Evolutionary conservation across 345 rosid species (phyloP).

Genomic region (Arabis hirsuta): DNA sequence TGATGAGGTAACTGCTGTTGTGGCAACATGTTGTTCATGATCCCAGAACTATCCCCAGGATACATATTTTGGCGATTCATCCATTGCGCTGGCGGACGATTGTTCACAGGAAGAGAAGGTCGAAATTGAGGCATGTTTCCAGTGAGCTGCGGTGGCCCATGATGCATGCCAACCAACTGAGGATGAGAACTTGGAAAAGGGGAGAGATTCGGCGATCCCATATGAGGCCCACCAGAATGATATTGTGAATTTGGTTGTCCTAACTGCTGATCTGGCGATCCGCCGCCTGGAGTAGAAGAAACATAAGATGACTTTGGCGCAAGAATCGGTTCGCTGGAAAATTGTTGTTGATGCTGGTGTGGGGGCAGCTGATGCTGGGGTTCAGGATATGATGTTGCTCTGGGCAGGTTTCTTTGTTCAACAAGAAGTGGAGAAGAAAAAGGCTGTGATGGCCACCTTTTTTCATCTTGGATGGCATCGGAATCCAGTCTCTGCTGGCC

Average conservation of each 20-base stretch:
- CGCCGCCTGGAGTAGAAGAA: slow-evolving; percentile 62
- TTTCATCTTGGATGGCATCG: no score
- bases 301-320: slow-evolving; percentile 63
- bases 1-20: slow-evolving; percentile 65
- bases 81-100: slow-evolving; percentile 63
- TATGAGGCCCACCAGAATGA: slow-evolving; percentile 63
- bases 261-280: slow-evolving; percentile 60
- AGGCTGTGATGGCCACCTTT: no score
- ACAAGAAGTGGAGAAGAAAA: no score
- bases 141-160: slow-evolving; percentile 58
- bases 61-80: slow-evolving; percentile 59
- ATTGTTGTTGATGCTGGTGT: no score
- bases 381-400: no score
- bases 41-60: slow-evolving; percentile 66
- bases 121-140: slow-evolving; percentile 60
- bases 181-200: no score
- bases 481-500: no score
- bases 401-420: no score
- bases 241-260: slow-evolving; percentile 56
- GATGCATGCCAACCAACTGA: slow-evolving; percentile 66
- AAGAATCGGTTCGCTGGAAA: slow-evolving; percentile 74
- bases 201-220: no score
- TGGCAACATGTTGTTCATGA: slow-evolving; percentile 56
- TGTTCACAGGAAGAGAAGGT: slow-evolving; percentile 58
- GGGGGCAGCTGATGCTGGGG: no score